Evolutionary conservation across 2,329 filamentous ascomycete species (phyloP).

Genomic region (Aspergillus ruber): DNA sequence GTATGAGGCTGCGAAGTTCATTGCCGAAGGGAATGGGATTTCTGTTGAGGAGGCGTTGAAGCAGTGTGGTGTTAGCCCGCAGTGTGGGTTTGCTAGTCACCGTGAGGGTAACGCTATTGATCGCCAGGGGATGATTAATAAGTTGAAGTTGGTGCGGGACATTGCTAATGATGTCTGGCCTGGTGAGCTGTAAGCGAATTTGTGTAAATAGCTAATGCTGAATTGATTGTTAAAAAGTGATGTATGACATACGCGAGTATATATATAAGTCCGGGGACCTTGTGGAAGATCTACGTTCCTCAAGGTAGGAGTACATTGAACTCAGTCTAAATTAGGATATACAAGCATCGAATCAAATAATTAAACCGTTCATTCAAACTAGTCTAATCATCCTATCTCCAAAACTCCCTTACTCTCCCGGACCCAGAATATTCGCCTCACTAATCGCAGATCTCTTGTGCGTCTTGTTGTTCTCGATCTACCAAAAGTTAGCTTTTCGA

Average conservation of each 20-base stretch:
- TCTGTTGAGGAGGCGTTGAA: slow-evolving; percentile 61
- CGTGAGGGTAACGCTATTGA: slow-evolving; percentile 64
- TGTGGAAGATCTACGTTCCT: background rate
- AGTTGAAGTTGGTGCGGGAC: slow-evolving; percentile 62
- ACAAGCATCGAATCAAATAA: background rate
- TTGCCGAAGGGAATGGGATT: slow-evolving; percentile 62
- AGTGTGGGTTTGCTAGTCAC: slow-evolving; percentile 70
- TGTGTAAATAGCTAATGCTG: background rate
- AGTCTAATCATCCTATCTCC: background rate
- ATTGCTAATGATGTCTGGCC: slow-evolving; percentile 70
- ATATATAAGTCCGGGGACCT: background rate
- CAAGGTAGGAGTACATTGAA: too few species aligned
- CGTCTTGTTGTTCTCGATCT: slow-evolving; percentile 24
- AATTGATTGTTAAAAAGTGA: background rate
- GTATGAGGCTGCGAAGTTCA: slow-evolving; percentile 57
- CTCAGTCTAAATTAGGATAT: too few species aligned
- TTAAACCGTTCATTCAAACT: background rate
- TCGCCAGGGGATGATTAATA: slow-evolving; percentile 65
- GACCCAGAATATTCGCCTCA: slow-evolving; percentile 24
- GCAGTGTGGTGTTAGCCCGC: slow-evolving; percentile 62
- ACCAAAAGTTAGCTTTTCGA: slow-evolving; percentile 1
- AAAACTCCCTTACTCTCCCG: slow-evolving; percentile 13
- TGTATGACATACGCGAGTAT: background rate
- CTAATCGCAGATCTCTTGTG: slow-evolving; percentile 23
- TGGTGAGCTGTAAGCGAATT: slow-evolving; percentile 37